phyloP scores from a whole-genome alignment of 2,329 filamentous ascomycete genomes.

The Trichothecium roseum region DNA sequence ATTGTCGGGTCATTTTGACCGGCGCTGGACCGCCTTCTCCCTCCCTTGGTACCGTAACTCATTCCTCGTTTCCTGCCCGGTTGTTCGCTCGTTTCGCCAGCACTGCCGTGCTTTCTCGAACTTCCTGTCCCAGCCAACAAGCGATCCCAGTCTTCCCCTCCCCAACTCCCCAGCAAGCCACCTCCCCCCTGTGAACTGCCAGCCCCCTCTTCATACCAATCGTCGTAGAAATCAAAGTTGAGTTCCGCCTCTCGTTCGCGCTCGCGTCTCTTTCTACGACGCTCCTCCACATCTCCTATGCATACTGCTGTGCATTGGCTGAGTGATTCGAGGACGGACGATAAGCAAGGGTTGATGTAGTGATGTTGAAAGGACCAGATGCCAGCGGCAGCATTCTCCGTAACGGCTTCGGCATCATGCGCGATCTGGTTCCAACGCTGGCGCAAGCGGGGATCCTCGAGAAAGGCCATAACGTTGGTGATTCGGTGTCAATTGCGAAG shows the following conservation, averaged over 20 bases:
- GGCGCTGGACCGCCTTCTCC: constrained; percentile 31
- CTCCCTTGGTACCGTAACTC: constrained; percentile 72
- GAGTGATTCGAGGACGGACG: constrained; percentile 53
- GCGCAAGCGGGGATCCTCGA: constrained; percentile 78
- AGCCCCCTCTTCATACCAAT: constrained; percentile 66
- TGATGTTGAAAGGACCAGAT: constrained; percentile 83
- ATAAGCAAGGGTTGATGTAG: constrained; percentile 75
- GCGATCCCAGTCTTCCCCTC: constrained; percentile 75
- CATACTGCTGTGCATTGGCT: constrained; percentile 65
- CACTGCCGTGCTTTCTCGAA: constrained; percentile 19
- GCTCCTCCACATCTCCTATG: constrained; percentile 62
- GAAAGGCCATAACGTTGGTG: constrained; percentile 40
- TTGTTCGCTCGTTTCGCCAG: constrained; percentile 40
- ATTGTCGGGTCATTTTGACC: constrained; percentile 65
- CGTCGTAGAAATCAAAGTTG: constrained; percentile 95
- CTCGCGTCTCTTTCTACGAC: constrained; percentile 56
- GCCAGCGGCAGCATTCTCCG: constrained; percentile 81
- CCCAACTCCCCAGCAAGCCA: constrained; percentile 62
- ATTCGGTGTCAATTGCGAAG: neutral
- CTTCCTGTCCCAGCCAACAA: constrained; percentile 61
- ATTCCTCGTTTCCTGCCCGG: constrained; percentile 69
- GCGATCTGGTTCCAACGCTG: constrained; percentile 90
- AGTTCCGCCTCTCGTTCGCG: constrained; percentile 61
- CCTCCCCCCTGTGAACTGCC: constrained; percentile 30
- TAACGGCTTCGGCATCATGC: constrained; percentile 81